phyloP scores from a whole-genome alignment of 257 asterid species.

The Solanum clarkiae region DNA sequence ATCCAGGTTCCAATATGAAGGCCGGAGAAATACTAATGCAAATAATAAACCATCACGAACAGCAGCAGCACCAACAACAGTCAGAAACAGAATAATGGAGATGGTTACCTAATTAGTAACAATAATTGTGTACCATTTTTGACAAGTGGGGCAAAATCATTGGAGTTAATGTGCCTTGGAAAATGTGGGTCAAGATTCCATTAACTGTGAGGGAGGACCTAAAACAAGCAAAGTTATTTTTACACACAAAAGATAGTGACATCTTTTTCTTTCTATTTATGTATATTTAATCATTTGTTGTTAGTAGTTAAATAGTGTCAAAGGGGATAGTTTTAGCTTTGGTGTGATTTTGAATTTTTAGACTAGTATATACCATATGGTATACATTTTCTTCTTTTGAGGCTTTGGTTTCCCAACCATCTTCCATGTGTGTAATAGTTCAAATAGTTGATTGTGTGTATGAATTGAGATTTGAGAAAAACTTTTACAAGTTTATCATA shows the following conservation, averaged over 20 bases:
- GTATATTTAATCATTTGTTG: background rate
- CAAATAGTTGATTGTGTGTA: background rate
- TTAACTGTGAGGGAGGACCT: background rate
- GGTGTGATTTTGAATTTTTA: background rate
- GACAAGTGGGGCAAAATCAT: background rate
- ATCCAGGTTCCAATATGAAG: constrained; percentile 24
- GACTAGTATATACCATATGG: background rate
- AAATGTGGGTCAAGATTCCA: background rate
- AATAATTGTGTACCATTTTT: background rate
- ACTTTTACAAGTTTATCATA: background rate
- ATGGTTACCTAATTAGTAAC: constrained; percentile 8
- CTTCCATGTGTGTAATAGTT: background rate
- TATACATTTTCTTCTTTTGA: background rate
- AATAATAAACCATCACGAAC: constrained; percentile 41
- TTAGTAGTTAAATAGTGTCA: constrained; percentile 2
- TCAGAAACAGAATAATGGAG: constrained; percentile 14
- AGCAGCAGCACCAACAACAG: constrained; percentile 23
- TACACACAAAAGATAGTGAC: background rate
- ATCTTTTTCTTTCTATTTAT: background rate
- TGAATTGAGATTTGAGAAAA: background rate
- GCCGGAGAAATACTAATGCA: constrained; percentile 61
- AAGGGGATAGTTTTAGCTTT: background rate
- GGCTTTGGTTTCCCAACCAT: background rate
- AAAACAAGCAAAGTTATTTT: background rate
- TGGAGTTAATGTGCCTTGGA: background rate